Percentiles rank a stretch among this genome's conserved stretches.
Evolutionary conservation across 1,284 basidiomycete species (phyloP).

Genomic region (Tetrapyrgos nigripes): DNA sequence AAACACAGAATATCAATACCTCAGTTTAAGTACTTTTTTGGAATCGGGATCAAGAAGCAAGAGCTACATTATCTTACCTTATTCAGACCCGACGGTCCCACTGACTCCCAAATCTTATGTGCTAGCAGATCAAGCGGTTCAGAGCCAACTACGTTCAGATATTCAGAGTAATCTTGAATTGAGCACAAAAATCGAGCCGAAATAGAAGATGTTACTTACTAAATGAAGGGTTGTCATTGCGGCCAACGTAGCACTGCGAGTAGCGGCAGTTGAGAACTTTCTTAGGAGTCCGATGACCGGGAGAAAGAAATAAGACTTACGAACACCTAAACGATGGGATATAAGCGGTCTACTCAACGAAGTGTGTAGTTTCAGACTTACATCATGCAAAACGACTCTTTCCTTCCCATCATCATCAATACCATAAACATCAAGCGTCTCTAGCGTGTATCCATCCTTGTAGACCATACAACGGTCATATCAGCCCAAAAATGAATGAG

Average conservation of each 20-base stretch:
- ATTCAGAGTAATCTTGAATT: no score
- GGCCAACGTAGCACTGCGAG: constrained; percentile 81
- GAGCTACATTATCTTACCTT: constrained; percentile 53
- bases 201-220: constrained; percentile 44
- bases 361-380: constrained; percentile 33
- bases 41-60: not conserved
- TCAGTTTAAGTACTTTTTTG: no score
- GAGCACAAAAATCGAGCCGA: not conserved
- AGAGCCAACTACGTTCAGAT: constrained; percentile 66
- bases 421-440: constrained; percentile 66
- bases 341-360: no score
- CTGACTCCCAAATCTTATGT: constrained; percentile 71
- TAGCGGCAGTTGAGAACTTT: no score
- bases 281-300: no score
- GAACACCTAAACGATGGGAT: no score
- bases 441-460: constrained; percentile 79
- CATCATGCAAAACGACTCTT: constrained; percentile 58
- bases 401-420: constrained; percentile 56
- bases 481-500: not conserved
- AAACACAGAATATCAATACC: no score
- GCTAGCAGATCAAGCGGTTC: constrained; percentile 76
- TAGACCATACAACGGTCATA: not conserved
- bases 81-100: constrained; percentile 86
- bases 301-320: no score
- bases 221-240: constrained; percentile 81